phyloP scores from a whole-genome alignment of 345 rosid genomes.

The Cardamine occulta region DNA sequence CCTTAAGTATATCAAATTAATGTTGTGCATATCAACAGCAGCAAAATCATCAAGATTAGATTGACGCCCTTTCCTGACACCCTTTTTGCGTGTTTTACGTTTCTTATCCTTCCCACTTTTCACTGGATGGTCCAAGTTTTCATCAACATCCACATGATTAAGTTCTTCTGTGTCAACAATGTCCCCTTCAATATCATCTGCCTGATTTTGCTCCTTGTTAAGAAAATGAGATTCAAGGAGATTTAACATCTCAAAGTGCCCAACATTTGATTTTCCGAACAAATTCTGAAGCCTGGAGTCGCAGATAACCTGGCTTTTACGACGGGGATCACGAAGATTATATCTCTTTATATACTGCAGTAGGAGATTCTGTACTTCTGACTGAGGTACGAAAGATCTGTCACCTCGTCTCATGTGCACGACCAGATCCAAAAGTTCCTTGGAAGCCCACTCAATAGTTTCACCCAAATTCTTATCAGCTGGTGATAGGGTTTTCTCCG shows the following conservation, averaged over 20 bases:
- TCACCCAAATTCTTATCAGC: constrained; percentile 49
- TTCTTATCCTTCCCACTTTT: constrained; percentile 76
- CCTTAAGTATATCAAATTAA: constrained; percentile 80
- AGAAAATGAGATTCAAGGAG: constrained; percentile 94
- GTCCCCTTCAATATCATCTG: constrained; percentile 70
- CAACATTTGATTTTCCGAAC: constrained; percentile 94
- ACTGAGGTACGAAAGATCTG: constrained; percentile 71
- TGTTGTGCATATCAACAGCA: constrained; percentile 88
- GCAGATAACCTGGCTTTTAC: constrained; percentile 92
- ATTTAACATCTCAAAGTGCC: constrained; percentile 98
- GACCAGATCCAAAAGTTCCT: constrained; percentile 91
- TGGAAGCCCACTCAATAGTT: constrained; percentile 84
- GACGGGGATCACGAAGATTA: constrained; percentile 95
- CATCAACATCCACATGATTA: constrained; percentile 74
- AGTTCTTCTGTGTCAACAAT: constrained; percentile 74
- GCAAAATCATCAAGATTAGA: constrained; percentile 94
- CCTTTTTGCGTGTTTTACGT: constrained; percentile 75
- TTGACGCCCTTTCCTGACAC: constrained; percentile 71
- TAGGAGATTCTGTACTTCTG: constrained; percentile 83
- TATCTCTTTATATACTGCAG: constrained; percentile 87
- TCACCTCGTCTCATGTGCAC: constrained; percentile 94
- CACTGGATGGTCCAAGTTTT: constrained; percentile 56
- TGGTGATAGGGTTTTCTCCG: constrained; percentile 47
- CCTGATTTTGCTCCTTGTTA: constrained; percentile 73
- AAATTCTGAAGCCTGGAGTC: constrained; percentile 84